phyloP scores from a whole-genome alignment of 495 filamentous ascomycete species.

The Penicillium egyptiacum region DNA sequence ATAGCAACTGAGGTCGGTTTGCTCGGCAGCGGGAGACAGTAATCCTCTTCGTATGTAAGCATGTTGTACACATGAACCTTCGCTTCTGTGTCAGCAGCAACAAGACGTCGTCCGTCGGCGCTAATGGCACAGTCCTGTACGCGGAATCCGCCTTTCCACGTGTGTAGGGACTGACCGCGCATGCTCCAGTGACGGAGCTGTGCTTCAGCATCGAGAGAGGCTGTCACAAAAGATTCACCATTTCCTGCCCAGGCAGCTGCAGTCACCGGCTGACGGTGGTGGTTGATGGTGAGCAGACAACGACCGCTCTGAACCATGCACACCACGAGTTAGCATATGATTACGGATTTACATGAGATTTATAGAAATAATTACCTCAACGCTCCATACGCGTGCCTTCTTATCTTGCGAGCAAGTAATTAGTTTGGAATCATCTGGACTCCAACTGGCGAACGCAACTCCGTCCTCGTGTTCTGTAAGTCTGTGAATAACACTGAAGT shows the following conservation, averaged over 20 bases:
- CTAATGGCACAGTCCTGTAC: constrained; percentile 84
- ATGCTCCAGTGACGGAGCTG: constrained; percentile 68
- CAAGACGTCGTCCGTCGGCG: constrained; percentile 71
- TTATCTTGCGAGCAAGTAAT: constrained; percentile 78
- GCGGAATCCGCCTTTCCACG: constrained; percentile 67
- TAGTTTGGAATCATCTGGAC: constrained; percentile 82
- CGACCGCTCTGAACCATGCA: constrained; percentile 60
- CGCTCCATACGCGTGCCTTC: constrained; percentile 76
- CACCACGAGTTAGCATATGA: constrained; percentile 14
- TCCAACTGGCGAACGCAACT: constrained; percentile 82
- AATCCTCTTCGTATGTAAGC: constrained; percentile 66
- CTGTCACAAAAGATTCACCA: constrained; percentile 75
- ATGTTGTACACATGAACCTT: constrained; percentile 84
- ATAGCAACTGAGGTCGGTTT: constrained; percentile 76
- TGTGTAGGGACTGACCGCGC: constrained; percentile 55
- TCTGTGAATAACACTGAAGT: constrained; percentile 63
- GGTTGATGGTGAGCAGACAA: constrained; percentile 60
- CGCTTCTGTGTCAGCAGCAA: constrained; percentile 69
- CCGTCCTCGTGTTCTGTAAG: constrained; percentile 63
- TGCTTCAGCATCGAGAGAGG: constrained; percentile 66
- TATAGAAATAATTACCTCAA: constrained; percentile 54
- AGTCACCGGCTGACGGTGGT: constrained; percentile 78
- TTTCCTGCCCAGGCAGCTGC: constrained; percentile 83
- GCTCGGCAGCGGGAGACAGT: constrained; percentile 63
- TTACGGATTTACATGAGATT: neutral